These are phyloP conservation scores for Aristolochia californica DNA, from an alignment of 164 flowering plant genomes.

Conservation along the genomic window DNA sequence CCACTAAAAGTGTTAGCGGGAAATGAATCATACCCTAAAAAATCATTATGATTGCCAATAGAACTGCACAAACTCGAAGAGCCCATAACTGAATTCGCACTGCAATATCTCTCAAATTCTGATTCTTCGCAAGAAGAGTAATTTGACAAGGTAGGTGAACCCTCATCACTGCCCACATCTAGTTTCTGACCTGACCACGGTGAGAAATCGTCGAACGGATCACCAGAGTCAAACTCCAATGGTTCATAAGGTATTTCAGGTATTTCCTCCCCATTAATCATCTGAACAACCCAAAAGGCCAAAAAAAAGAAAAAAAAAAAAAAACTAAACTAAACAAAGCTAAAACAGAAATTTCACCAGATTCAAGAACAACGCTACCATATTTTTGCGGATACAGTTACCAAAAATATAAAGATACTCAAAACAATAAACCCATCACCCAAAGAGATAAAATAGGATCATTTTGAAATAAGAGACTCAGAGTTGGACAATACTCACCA, in stretches of 20 bases:
- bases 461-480: too few relatives aligned
- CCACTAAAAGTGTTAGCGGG: constrained; percentile 31
- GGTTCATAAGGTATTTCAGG: constrained; percentile 13
- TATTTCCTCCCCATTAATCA: constrained; percentile 42
- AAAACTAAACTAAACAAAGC: too few relatives aligned
- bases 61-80: constrained; percentile 64
- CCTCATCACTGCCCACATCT: constrained; percentile 18
- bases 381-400: too few relatives aligned
- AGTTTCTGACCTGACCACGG: constrained; percentile 16
- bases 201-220: constrained; percentile 18
- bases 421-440: too few relatives aligned
- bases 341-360: too few relatives aligned
- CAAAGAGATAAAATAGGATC: too few relatives aligned
- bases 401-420: too few relatives aligned
- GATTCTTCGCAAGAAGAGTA: constrained; percentile 76
- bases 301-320: too few relatives aligned
- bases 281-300: background rate
- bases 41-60: constrained; percentile 34
- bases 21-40: constrained; percentile 49
- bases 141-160: constrained; percentile 24
- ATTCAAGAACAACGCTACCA: too few relatives aligned
- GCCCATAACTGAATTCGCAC: constrained; percentile 73
- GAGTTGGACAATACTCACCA: too few relatives aligned
- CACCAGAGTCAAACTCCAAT: constrained; percentile 18
- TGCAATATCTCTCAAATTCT: constrained; percentile 80